Evolutionary conservation across 2,329 filamentous ascomycete genomes (phyloP).

Genomic region (Cytospora mali): DNA sequence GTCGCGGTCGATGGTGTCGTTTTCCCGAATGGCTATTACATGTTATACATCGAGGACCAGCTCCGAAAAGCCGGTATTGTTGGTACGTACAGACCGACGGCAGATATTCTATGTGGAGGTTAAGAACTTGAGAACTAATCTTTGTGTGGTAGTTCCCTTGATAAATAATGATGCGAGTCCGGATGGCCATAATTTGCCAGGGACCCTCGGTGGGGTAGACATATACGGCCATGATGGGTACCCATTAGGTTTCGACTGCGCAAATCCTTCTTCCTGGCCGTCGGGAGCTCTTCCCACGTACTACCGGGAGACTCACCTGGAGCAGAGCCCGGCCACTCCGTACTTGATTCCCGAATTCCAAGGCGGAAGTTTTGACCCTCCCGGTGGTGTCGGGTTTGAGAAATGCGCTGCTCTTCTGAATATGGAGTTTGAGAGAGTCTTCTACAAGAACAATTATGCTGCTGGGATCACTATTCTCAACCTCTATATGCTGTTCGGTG

Average conservation of each 20-base stretch:
- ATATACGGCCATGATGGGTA: slow-evolving; percentile 67
- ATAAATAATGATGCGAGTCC: slow-evolving; percentile 72
- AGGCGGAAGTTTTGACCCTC: slow-evolving; percentile 73
- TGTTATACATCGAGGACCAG: slow-evolving; percentile 72
- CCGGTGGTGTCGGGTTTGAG: slow-evolving; percentile 73
- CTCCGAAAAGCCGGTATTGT: slow-evolving; percentile 69
- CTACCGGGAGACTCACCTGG: slow-evolving; percentile 55
- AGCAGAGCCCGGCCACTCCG: slow-evolving; percentile 66
- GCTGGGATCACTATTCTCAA: slow-evolving; percentile 70
- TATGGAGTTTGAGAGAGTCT: slow-evolving; percentile 73
- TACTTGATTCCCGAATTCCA: slow-evolving; percentile 53
- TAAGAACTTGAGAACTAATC: not conserved
- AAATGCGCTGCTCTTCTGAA: slow-evolving; percentile 68
- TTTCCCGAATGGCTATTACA: slow-evolving; percentile 69
- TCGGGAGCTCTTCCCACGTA: slow-evolving; percentile 56
- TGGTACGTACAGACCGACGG: not conserved
- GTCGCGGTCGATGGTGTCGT: slow-evolving; percentile 47
- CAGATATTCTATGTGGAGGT: not conserved
- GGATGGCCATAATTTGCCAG: slow-evolving; percentile 61
- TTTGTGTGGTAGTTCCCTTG: slow-evolving; percentile 61
- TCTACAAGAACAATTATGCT: slow-evolving; percentile 76
- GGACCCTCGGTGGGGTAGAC: slow-evolving; percentile 52
- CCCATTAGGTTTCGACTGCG: slow-evolving; percentile 63
- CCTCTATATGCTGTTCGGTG: slow-evolving; percentile 68
- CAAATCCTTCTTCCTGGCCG: slow-evolving; percentile 65